Conservation (phyloP, 108 stramenopile species). For the Cyclotella atomus region DNA sequence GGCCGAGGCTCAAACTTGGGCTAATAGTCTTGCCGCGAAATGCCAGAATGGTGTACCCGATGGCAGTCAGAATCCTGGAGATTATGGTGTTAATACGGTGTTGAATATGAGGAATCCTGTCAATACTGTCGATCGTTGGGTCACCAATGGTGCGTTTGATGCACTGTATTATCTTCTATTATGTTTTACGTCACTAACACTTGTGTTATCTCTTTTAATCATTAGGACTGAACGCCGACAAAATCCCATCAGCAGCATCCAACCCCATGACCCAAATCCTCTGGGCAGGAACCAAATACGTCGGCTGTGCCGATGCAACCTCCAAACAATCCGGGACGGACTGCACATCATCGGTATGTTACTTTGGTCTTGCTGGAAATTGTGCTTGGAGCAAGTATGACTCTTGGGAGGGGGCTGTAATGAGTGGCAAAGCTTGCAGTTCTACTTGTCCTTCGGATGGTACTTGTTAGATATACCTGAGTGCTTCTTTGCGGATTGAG, state of each 20-base stretch:
- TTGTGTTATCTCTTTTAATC: neutral
- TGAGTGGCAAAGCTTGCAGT: slow-evolving; percentile 11
- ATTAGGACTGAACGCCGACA: neutral
- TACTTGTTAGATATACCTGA: neutral
- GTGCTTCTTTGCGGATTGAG: neutral
- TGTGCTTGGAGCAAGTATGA: slow-evolving; percentile 9
- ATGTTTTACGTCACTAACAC: neutral
- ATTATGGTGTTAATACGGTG: neutral
- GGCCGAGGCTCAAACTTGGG: neutral
- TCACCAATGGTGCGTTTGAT: neutral
- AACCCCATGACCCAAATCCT: slow-evolving; percentile 8
- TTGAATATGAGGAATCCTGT: neutral
- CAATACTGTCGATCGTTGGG: neutral
- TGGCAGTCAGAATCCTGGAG: neutral
- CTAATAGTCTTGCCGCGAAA: neutral
- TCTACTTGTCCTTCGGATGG: slow-evolving; percentile 6
- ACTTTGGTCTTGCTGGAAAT: slow-evolving; percentile 2
- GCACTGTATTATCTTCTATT: neutral
- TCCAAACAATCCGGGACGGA: neutral
- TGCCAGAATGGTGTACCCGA: neutral
- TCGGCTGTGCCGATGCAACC: slow-evolving; percentile 9
- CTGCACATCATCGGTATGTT: slow-evolving; percentile 1
- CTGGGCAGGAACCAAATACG: slow-evolving; percentile 8
- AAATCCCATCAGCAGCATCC: neutral
- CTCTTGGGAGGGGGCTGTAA: neutral